phyloP scores from a whole-genome alignment of 1,139 yeast genomes.

The Protomyces pachydermus region DNA sequence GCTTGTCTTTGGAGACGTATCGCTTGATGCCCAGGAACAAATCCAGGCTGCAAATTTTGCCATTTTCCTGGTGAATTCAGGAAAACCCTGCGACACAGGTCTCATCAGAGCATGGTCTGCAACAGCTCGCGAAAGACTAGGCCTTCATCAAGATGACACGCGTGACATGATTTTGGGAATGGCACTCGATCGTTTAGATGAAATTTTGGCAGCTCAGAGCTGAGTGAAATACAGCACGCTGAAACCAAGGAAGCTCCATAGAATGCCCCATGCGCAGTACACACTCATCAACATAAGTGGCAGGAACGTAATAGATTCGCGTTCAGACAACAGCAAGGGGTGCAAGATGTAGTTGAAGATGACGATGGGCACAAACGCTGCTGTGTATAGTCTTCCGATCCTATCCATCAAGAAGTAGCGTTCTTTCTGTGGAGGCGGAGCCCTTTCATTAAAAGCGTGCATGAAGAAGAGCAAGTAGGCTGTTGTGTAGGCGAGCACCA shows the following conservation, averaged over 20 bases:
- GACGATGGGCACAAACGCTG: constrained; percentile 65
- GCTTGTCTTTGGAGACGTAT: too few species aligned
- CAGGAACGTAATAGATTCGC: constrained; percentile 51
- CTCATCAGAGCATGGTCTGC: too few species aligned
- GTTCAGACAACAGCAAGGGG: constrained; percentile 27
- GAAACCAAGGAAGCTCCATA: constrained; percentile 83
- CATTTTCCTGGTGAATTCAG: neutral
- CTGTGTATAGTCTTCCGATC: constrained; percentile 58
- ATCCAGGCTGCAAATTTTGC: neutral
- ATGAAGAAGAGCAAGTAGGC: constrained; percentile 81
- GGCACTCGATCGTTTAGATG: neutral
- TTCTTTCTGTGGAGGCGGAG: constrained; percentile 8
- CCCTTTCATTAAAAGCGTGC: constrained; percentile 6
- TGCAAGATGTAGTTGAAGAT: constrained; percentile 35
- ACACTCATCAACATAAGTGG: constrained; percentile 78
- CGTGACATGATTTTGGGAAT: neutral
- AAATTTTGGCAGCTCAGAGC: neutral
- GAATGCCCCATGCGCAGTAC: constrained; percentile 79
- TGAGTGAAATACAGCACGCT: constrained; percentile 14
- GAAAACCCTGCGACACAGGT: too few species aligned
- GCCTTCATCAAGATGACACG: neutral
- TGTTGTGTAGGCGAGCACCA: constrained; percentile 72
- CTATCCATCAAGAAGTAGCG: constrained; percentile 59
- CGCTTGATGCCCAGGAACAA: neutral
- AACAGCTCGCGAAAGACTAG: too few species aligned